Evolutionary conservation across 2,329 filamentous ascomycete species (phyloP).

Genomic region (Fusarium piperis): DNA sequence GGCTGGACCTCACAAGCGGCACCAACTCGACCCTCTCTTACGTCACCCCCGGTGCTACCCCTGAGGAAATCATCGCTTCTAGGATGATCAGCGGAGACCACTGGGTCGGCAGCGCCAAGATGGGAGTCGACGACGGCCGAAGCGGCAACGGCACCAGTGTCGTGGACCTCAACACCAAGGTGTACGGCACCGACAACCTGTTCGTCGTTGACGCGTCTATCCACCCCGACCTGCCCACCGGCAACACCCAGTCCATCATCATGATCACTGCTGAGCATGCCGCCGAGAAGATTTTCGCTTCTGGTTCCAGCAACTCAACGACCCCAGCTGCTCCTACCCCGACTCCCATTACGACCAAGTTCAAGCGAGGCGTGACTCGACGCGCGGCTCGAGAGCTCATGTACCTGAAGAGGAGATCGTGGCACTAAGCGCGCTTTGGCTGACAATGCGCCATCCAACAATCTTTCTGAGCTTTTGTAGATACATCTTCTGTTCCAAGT

Average conservation of each 20-base stretch:
- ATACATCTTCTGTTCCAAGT: slow-evolving; percentile 14
- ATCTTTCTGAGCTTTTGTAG: not conserved
- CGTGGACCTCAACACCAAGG: slow-evolving; percentile 65
- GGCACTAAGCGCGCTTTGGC: not conserved
- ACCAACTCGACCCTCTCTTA: slow-evolving; percentile 38
- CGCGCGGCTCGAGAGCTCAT: slow-evolving; percentile 11
- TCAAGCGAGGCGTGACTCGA: slow-evolving; percentile 4
- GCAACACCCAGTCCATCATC: slow-evolving; percentile 43
- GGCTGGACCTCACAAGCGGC: slow-evolving; percentile 31
- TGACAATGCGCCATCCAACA: not conserved
- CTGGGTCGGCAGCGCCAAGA: slow-evolving; percentile 45
- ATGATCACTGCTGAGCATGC: slow-evolving; percentile 43
- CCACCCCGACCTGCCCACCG: slow-evolving; percentile 59
- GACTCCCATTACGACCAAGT: slow-evolving; percentile 13
- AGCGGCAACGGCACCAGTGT: slow-evolving; percentile 58
- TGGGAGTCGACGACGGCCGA: slow-evolving; percentile 61
- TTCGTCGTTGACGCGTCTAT: slow-evolving; percentile 71
- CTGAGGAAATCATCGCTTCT: slow-evolving; percentile 26
- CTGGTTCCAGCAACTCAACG: slow-evolving; percentile 27
- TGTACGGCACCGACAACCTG: slow-evolving; percentile 69
- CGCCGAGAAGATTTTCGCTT: slow-evolving; percentile 37
- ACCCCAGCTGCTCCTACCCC: slow-evolving; percentile 8
- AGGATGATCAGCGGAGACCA: slow-evolving; percentile 43
- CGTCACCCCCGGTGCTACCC: slow-evolving; percentile 35
- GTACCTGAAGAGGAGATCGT: slow-evolving; percentile 24